Base-by-base conservation (phyloP, 805 yeast species). In the Metschnikowia lochheadii region DNA sequence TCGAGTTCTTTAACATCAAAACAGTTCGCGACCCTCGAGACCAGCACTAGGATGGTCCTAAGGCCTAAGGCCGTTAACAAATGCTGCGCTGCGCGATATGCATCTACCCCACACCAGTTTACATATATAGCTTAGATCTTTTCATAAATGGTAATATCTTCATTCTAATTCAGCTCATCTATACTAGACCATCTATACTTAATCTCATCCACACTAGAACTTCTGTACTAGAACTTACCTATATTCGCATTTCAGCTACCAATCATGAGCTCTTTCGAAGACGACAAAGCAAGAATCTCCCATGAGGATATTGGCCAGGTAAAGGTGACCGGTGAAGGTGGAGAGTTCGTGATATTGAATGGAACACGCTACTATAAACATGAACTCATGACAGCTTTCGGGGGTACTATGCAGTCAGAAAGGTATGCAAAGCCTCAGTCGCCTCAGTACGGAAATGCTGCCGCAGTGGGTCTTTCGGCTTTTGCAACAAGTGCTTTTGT, bases 311-410 rank as follows among this genome's bases (percentile, higher is more conserved):
- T 44, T 23, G 40, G 46, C 40, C 35, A 20, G n/a, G 37, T 44
- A 6, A 14, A 35, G 15, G 40, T 44, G 10, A 23, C 34, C 17
- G 71, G 77, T 14, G 72, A 68, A 34, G 79, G 75, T 47, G 66
- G 67, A 18, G 73, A 75, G 37, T 65, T 66, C 52, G 67, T 78
- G 38, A 68, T 69, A 50, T 68, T 78, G 40, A 77, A 76, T 47
- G 69, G 70, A 46, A 59, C 64, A 37, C 65, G 69, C 23, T 78
- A 81, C 64, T 70, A 73, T 49, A 75, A 79, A 48, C 72, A 72
- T 29, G 90, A 85, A 49, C 76, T 85, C 55, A 64, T 81, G 56
- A 71, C 72, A 33, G 89, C 88, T 2, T 83, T 84, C 60, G 87
- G 85, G 14, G 87, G 87, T 59, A 71, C 72, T 8, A 66, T 77